Conservation (phyloP, 2,329 filamentous ascomycete genomes). For the Claviceps citrina region DNA sequence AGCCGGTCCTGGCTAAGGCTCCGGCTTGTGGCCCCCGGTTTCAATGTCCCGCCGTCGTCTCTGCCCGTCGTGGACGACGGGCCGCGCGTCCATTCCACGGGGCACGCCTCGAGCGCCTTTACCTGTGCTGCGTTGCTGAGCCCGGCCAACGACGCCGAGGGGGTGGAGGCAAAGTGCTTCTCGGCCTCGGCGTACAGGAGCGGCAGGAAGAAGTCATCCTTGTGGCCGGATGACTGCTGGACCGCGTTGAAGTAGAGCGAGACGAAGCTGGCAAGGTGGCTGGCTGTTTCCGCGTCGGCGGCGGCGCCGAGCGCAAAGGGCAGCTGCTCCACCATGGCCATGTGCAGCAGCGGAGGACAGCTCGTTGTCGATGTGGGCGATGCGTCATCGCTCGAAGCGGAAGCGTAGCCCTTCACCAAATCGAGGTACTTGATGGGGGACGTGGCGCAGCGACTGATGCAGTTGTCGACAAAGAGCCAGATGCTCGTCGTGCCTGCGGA, state of each 20-base stretch:
- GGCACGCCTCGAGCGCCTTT: constrained; percentile 8
- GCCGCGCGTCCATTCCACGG: constrained; percentile 5
- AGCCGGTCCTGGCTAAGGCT: constrained; percentile 27
- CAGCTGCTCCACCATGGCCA: constrained; percentile 64
- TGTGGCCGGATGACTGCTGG: constrained; percentile 16
- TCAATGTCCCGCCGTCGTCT: constrained; percentile 2
- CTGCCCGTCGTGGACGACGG: neutral
- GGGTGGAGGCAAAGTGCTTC: constrained; percentile 14
- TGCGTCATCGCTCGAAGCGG: constrained; percentile 13
- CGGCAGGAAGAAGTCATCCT: neutral
- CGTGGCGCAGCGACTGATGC: constrained; percentile 55
- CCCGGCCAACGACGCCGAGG: constrained; percentile 11
- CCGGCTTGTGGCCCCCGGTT: neutral
- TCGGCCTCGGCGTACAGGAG: constrained; percentile 15
- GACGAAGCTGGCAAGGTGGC: constrained; percentile 41
- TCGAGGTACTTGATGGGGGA: constrained; percentile 77
- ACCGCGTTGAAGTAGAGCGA: constrained; percentile 40
- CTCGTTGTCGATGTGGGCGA: constrained; percentile 11
- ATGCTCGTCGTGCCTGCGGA: constrained; percentile 25
- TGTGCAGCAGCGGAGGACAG: constrained; percentile 47
- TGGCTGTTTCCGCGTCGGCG: constrained; percentile 26
- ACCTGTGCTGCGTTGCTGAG: constrained; percentile 10
- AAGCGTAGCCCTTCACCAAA: constrained; percentile 36
- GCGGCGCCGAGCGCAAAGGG: constrained; percentile 46
- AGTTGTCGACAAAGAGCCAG: constrained; percentile 69